These are phyloP conservation scores for Nigrograna mackinnonii DNA, from an alignment of 2,329 filamentous ascomycete genomes.

Conservation along the genomic window DNA sequence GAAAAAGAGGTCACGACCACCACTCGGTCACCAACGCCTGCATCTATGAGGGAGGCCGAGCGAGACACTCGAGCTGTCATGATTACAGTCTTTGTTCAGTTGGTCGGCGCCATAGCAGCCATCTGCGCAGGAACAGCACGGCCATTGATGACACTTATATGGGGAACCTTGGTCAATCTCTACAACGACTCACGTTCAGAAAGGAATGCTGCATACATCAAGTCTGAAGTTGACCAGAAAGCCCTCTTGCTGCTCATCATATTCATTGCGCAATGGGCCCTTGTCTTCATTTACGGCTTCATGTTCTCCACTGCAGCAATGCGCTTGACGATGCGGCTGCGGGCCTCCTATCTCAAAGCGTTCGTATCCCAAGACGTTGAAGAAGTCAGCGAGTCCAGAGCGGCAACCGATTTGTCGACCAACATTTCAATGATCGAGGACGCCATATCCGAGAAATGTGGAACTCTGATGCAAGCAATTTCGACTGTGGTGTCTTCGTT, in stretches of 20 bases:
- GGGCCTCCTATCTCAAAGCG: conserved; percentile 8
- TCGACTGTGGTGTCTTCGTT: conserved; percentile 66
- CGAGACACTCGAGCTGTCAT: too few relatives aligned
- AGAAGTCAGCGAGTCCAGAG: conserved; percentile 8
- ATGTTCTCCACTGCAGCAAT: conserved; percentile 2
- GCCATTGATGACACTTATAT: conserved; percentile 24
- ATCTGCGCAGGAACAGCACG: conserved; percentile 7
- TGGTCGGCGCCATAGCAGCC: conserved; percentile 5
- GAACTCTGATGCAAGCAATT: conserved; percentile 8
- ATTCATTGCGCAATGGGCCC: conserved; percentile 9
- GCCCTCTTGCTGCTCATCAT: conserved; percentile 11
- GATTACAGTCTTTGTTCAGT: conserved; percentile 7
- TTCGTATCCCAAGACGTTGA: conserved; percentile 9
- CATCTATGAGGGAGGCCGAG: too few relatives aligned
- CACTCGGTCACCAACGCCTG: too few relatives aligned
- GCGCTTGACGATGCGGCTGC: conserved; percentile 8
- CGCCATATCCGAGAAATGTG: conserved; percentile 11
- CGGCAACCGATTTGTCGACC: conserved; percentile 6
- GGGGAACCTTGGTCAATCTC: conserved; percentile 32
- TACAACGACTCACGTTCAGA: conserved; percentile 24
- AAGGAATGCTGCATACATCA: conserved; percentile 6
- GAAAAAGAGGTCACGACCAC: too few relatives aligned
- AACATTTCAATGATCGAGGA: conserved; percentile 8
- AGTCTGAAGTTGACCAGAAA: conserved; percentile 8
- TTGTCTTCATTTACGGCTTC: not conserved